Evolutionary conservation across 139 green algal genomes (phyloP), one percentile per base, ranked within the genome.

Genomic region (Picochlorum sp.): DNA sequence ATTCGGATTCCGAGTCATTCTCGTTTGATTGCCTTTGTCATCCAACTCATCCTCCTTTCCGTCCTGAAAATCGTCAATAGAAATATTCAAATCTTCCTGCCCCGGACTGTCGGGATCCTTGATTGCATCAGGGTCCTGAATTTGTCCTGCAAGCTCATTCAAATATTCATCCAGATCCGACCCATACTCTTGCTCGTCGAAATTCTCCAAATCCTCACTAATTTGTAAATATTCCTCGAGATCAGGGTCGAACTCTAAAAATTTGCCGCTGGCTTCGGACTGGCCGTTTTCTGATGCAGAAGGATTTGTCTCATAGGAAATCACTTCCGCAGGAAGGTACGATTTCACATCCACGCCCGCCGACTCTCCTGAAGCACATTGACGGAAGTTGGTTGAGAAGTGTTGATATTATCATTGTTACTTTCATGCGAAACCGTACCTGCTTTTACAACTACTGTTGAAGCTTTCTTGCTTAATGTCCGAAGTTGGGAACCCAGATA

Each of bases 141-240:
- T 40, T 10, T 52, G 37, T 33, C 40, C 35, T 8, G 61, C 50
- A 22, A 85, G 50, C 55, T 77, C 63, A 29, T 72, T 76, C 41
- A 84, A 69, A 57, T 80, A 85, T 20, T 74, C 63, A 9, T 85
- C 78, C 33, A 85, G 49, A 50, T 85, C 78, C n/a, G 39, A 45
- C n/a, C 22, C 39, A 24, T 45, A 16, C 39, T 45, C 1, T 6
- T 77, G 56, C 12, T 73, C 59, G n/a, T 75, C 65, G 14, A 70
- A 63, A 3, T 43, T 63, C 24, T 71, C 63, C 6, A 28, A 50
- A 55, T 54, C 65, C 28, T 25, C 54, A 4, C 35, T 56, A 24
- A 50, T 55, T 64, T 81, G 67, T 20, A 83, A 62, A 39, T 83
- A 83, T 1, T 72, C 78, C 33, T 81, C 75, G 22, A 85, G 49